These are phyloP conservation scores for Clathrus columnatus DNA, from an alignment of 768 basidiomycete genomes.

Conservation along the genomic window DNA sequence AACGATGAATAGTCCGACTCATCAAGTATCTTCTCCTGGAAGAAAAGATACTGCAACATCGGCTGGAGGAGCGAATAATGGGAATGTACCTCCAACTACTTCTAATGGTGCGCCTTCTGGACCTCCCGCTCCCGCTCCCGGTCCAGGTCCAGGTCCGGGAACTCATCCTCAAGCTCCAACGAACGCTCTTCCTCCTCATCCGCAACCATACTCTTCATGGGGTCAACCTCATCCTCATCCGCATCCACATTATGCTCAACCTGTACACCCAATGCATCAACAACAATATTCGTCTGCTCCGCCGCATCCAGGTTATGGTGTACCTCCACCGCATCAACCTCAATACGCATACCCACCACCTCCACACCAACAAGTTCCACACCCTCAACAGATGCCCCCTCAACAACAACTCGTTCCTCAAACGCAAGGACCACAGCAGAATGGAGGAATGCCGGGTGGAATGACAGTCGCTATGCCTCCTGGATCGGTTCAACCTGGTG, in stretches of 20 bases:
- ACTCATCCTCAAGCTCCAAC: neutral
- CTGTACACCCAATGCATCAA: slow-evolving; percentile 13
- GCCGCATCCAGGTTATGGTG: slow-evolving; percentile 8
- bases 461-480: no score
- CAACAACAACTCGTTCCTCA: slow-evolving; percentile 6
- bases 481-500: slow-evolving; percentile 18
- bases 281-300: slow-evolving; percentile 7
- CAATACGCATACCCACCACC: slow-evolving; percentile 12
- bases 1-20: neutral
- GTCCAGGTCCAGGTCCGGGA: neutral
- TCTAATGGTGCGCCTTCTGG: neutral
- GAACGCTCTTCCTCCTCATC: neutral
- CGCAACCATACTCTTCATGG: slow-evolving; percentile 13
- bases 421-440: slow-evolving; percentile 11
- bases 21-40: neutral
- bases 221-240: neutral
- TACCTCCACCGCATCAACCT: neutral
- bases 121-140: neutral
- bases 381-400: slow-evolving; percentile 16
- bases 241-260: slow-evolving; percentile 16
- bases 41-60: neutral
- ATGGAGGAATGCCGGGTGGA: no score
- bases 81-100: neutral
- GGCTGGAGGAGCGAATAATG: neutral
- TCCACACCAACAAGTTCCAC: slow-evolving; percentile 11